phyloP scores from a whole-genome alignment of 306 rosid genomes.

The Delonix regia region DNA sequence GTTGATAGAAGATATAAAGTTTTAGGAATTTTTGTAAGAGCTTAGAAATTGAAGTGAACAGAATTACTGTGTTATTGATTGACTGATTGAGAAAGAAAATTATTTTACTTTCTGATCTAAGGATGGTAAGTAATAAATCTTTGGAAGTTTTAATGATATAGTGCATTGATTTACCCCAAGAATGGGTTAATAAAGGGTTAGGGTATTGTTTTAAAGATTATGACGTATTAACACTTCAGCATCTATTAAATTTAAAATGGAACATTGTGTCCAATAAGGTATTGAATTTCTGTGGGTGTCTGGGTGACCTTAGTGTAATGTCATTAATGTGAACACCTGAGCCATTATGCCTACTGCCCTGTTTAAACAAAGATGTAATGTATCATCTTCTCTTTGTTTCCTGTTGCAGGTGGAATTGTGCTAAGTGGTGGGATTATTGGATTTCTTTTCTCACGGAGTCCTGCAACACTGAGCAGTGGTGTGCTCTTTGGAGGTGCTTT shows the following conservation, averaged over 20 bases:
- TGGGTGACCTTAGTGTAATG: slow-evolving; percentile 12
- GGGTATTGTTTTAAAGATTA: slow-evolving; percentile 4
- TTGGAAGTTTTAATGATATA: slow-evolving; percentile 22
- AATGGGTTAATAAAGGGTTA: slow-evolving; percentile 21
- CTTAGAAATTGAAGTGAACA: slow-evolving; percentile 1
- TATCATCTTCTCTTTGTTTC: slow-evolving; percentile 8
- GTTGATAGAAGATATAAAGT: slow-evolving; percentile 3
- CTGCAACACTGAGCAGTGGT: slow-evolving; percentile 61
- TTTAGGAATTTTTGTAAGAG: background rate
- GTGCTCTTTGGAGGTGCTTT: slow-evolving; percentile 84
- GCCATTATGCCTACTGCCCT: background rate
- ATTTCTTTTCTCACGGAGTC: slow-evolving; percentile 69
- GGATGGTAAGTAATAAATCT: slow-evolving; percentile 16
- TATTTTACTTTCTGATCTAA: slow-evolving; percentile 11
- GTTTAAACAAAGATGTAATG: slow-evolving; percentile 18
- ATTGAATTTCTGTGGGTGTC: background rate
- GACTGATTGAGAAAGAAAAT: slow-evolving; percentile 8
- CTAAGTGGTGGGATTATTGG: slow-evolving; percentile 77
- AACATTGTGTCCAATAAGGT: background rate
- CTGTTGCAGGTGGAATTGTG: slow-evolving; percentile 72
- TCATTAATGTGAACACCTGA: background rate
- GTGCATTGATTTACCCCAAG: slow-evolving; percentile 12
- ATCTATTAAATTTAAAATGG: slow-evolving; percentile 12
- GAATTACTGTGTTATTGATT: background rate
- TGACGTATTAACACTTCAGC: slow-evolving; percentile 26